These are phyloP conservation scores for Plasmopara viticola DNA, from an alignment of 352 stramenopile species.

Conservation along the genomic window DNA sequence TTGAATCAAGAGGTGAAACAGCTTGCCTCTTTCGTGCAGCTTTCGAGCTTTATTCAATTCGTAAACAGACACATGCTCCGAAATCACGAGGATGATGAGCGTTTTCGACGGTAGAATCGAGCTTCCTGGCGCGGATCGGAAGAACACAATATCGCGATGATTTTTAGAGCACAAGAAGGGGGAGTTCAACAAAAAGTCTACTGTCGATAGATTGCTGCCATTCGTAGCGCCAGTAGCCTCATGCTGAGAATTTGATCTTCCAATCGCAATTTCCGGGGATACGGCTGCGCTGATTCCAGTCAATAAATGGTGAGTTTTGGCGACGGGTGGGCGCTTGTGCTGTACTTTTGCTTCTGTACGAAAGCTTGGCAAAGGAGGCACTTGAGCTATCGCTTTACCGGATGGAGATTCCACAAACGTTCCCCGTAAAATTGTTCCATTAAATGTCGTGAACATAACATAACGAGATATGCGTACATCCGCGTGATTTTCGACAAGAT, in stretches of 20 bases:
- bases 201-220: slow-evolving; percentile 26
- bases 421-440: slow-evolving; percentile 43
- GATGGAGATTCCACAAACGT: slow-evolving; percentile 59
- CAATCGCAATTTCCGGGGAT: slow-evolving; percentile 12
- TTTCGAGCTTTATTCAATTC: slow-evolving; percentile 48
- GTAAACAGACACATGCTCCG: slow-evolving; percentile 43
- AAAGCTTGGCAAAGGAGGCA: slow-evolving; percentile 54
- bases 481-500: slow-evolving; percentile 50
- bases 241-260: slow-evolving; percentile 10
- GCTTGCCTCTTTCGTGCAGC: slow-evolving; percentile 51
- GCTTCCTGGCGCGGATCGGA: slow-evolving; percentile 54
- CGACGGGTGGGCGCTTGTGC: slow-evolving; percentile 9
- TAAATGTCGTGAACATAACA: slow-evolving; percentile 45
- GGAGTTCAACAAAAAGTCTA: slow-evolving; percentile 45
- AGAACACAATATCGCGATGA: slow-evolving; percentile 62
- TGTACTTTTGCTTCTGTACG: slow-evolving; percentile 27
- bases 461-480: slow-evolving; percentile 63
- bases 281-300: slow-evolving; percentile 12
- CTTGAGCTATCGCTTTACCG: slow-evolving; percentile 37
- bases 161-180: slow-evolving; percentile 47
- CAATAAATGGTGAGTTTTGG: slow-evolving; percentile 12
- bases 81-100: slow-evolving; percentile 52
- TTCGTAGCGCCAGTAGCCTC: slow-evolving; percentile 14
- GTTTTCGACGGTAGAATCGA: slow-evolving; percentile 53
- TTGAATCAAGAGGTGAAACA: slow-evolving; percentile 71